Percentiles rank a stretch among this genome's conserved stretches.
These are phyloP conservation scores for Tagetes patula DNA, from an alignment of 129 eudicot genomes.

Conservation along the genomic window DNA sequence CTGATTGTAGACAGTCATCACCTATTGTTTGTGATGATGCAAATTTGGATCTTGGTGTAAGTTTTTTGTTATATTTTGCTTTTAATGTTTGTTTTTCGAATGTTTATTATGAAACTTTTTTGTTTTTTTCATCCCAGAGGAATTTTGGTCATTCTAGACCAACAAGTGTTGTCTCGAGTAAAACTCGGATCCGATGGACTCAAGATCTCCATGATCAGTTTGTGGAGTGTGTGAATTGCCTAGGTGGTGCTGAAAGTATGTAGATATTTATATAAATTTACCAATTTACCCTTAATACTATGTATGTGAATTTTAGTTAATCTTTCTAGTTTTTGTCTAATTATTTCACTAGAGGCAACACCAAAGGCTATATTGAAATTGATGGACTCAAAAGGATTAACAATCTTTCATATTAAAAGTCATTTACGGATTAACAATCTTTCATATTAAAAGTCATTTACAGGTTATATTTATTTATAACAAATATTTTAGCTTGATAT, in stretches of 20 bases:
- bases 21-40: conserved; percentile 35
- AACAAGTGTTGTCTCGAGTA: conserved; percentile 47
- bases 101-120: conserved; percentile 22
- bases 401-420: conserved; percentile 93
- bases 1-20: too few relatives aligned
- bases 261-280: conserved; percentile 8
- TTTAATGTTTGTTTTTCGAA: background rate
- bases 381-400: conserved; percentile 82
- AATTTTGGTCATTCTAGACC: conserved; percentile 29
- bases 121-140: conserved; percentile 14
- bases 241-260: conserved; percentile 94
- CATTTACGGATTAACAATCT: conserved; percentile 94
- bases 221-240: conserved; percentile 82
- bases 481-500: background rate
- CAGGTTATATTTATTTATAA: conserved; percentile 55
- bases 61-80: conserved; percentile 7
- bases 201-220: conserved; percentile 93
- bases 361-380: conserved; percentile 85
- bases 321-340: background rate
- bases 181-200: conserved; percentile 89
- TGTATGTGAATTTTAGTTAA: background rate
- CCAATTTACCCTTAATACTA: conserved; percentile 1
- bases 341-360: conserved; percentile 63
- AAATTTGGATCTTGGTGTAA: conserved; percentile 57
- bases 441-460: conserved; percentile 93